phyloP scores from a whole-genome alignment of 495 filamentous ascomycete species.

The Melanomma pulvis-pyrius region DNA sequence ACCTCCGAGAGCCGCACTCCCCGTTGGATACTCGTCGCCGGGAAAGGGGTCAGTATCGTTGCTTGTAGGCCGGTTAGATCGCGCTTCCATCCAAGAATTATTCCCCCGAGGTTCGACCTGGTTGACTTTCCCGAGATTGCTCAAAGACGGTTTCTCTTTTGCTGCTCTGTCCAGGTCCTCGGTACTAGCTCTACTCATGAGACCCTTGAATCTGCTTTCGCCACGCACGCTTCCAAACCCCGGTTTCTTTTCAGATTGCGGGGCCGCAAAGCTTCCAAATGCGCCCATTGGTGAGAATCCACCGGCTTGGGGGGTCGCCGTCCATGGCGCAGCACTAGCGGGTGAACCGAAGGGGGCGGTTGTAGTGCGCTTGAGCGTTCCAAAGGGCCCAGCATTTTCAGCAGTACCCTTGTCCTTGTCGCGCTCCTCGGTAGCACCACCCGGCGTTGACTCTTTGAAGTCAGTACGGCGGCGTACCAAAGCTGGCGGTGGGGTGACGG shows the following conservation, averaged over 20 bases:
- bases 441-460: conserved; percentile 52
- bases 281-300: conserved; percentile 73
- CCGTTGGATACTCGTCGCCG: conserved; percentile 64
- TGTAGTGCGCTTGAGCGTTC: conserved; percentile 68
- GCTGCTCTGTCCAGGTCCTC: conserved; percentile 62
- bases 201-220: conserved; percentile 80
- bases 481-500: conserved; percentile 64
- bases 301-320: conserved; percentile 58
- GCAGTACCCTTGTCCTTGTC: conserved; percentile 50
- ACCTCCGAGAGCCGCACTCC: conserved; percentile 79
- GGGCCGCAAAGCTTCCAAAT: conserved; percentile 83
- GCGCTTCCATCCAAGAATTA: conserved; percentile 58
- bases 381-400: conserved; percentile 59
- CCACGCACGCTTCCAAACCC: conserved; percentile 69
- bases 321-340: conserved; percentile 70
- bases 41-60: conserved; percentile 85
- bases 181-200: conserved; percentile 75
- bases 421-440: conserved; percentile 51
- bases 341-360: conserved; percentile 63
- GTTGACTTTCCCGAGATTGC: conserved; percentile 57
- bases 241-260: conserved; percentile 68
- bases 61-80: conserved; percentile 56
- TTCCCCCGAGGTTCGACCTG: conserved; percentile 54
- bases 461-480: conserved; percentile 78
- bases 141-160: conserved; percentile 58